Percentiles rank a stretch among this genome's conserved stretches.
Conservation (phyloP, 345 rosid genomes). For the Atalantia buxifolia region DNA sequence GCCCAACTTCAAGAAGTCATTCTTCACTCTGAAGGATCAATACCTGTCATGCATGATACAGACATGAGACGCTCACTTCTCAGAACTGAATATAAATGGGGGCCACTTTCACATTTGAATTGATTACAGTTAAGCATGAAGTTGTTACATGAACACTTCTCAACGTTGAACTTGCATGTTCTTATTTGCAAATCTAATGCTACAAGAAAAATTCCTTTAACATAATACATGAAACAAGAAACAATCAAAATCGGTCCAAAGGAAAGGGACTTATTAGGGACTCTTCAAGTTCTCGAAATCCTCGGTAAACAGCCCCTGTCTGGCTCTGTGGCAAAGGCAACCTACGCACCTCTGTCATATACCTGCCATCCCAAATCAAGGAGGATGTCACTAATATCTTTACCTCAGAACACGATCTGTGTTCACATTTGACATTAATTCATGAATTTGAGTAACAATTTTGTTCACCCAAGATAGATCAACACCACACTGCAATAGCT, state of each 20-base stretch:
- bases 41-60: background rate
- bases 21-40: background rate
- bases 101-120: background rate
- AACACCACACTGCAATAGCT: background rate
- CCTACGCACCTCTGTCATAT: constrained; percentile 87
- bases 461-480: background rate
- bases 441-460: background rate
- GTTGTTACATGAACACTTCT: constrained; percentile 8
- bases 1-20: too few relatives aligned
- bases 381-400: background rate
- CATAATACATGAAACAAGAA: constrained; percentile 13
- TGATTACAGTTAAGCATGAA: background rate
- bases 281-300: constrained; percentile 87
- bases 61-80: background rate
- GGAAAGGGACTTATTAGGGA: constrained; percentile 68
- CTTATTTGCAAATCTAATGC: constrained; percentile 10
- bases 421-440: background rate
- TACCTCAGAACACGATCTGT: background rate
- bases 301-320: constrained; percentile 74
- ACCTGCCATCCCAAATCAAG: constrained; percentile 42
- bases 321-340: constrained; percentile 70
- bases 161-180: background rate
- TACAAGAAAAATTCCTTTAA: background rate
- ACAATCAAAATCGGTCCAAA: constrained; percentile 41
- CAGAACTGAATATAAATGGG: background rate